These are phyloP conservation scores for Rosa multiflora DNA, from an alignment of 306 rosid species.

Conservation along the genomic window DNA sequence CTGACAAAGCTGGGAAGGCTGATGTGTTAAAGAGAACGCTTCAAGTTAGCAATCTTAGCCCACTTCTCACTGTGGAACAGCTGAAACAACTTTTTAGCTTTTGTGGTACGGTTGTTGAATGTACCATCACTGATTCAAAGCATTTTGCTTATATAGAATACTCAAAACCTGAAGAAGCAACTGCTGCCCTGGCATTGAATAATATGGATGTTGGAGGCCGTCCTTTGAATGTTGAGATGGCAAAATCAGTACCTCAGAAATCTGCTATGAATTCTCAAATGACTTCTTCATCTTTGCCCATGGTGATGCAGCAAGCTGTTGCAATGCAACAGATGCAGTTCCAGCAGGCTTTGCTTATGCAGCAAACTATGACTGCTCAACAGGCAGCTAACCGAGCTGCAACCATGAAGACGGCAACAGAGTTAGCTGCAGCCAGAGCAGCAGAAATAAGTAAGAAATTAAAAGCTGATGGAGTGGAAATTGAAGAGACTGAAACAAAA, in stretches of 20 bases:
- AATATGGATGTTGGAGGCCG: slow-evolving; percentile 98
- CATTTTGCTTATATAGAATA: slow-evolving; percentile 98
- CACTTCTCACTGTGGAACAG: slow-evolving; percentile 95
- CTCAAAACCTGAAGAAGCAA: slow-evolving; percentile 89
- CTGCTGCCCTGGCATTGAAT: slow-evolving; percentile 91
- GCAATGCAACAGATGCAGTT: slow-evolving; percentile 99
- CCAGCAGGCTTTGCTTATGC: slow-evolving; percentile 97
- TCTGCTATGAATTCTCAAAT: slow-evolving; percentile 56
- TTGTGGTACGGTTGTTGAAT: slow-evolving; percentile 94
- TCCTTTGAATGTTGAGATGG: slow-evolving; percentile 99
- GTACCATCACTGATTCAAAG: slow-evolving; percentile 92
- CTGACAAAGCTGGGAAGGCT: slow-evolving; percentile 71
- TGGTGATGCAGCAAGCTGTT: slow-evolving; percentile 99
- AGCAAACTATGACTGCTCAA: slow-evolving; percentile 90
- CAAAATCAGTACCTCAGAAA: slow-evolving; percentile 87
- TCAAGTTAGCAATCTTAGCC: slow-evolving; percentile 99
- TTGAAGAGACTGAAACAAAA: slow-evolving; percentile 43
- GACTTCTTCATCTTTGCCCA: slow-evolving; percentile 81
- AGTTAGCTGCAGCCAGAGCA: slow-evolving; percentile 97
- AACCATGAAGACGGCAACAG: slow-evolving; percentile 94
- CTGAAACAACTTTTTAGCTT: slow-evolving; percentile 91
- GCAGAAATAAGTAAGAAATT: slow-evolving; percentile 93
- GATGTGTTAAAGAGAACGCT: slow-evolving; percentile 83
- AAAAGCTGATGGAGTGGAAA: slow-evolving; percentile 65
- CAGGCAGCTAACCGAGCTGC: slow-evolving; percentile 97